Evolutionary conservation across 352 stramenopile genomes (phyloP).

Genomic region (Halophytophthora polymorphica): DNA sequence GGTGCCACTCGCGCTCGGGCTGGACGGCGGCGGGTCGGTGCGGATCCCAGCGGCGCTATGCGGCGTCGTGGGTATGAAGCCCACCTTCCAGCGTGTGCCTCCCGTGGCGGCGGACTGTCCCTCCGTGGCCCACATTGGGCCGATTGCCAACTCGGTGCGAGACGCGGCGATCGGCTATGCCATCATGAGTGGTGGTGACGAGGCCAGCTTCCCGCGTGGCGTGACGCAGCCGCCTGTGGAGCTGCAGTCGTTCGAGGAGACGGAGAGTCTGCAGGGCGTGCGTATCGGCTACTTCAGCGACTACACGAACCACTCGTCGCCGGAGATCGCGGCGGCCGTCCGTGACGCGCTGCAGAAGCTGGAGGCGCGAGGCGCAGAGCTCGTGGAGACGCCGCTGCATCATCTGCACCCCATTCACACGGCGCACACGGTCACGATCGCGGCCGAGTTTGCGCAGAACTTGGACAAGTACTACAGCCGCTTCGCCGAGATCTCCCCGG

Average conservation of each 20-base stretch:
- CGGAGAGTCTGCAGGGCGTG: conserved; percentile 54
- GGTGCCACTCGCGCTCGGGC: conserved; percentile 83
- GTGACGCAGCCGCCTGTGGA: conserved; percentile 46
- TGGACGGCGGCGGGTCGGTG: conserved; percentile 89
- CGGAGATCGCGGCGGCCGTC: conserved; percentile 48
- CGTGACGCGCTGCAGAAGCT: conserved; percentile 51
- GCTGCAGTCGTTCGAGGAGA: conserved; percentile 55
- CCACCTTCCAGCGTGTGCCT: conserved; percentile 78
- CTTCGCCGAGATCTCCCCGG: conserved; percentile 56
- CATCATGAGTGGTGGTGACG: conserved; percentile 69
- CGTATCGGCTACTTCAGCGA: conserved; percentile 77
- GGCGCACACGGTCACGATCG: conserved; percentile 80
- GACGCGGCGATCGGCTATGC: conserved; percentile 85
- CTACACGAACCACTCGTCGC: conserved; percentile 71
- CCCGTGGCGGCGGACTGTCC: conserved; percentile 48
- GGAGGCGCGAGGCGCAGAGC: conserved; percentile 48
- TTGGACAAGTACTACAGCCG: conserved; percentile 64
- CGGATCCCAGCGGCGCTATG: conserved; percentile 88
- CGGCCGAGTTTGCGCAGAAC: conserved; percentile 73
- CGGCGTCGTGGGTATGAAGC: conserved; percentile 87
- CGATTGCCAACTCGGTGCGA: conserved; percentile 71
- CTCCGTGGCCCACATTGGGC: conserved; percentile 75
- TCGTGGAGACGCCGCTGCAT: conserved; percentile 77
- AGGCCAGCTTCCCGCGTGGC: conserved; percentile 36
- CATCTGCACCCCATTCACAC: conserved; percentile 78